These are phyloP conservation scores for Colletotrichum aenigma DNA, from an alignment of 2,329 filamentous ascomycete species.

Conservation along the genomic window DNA sequence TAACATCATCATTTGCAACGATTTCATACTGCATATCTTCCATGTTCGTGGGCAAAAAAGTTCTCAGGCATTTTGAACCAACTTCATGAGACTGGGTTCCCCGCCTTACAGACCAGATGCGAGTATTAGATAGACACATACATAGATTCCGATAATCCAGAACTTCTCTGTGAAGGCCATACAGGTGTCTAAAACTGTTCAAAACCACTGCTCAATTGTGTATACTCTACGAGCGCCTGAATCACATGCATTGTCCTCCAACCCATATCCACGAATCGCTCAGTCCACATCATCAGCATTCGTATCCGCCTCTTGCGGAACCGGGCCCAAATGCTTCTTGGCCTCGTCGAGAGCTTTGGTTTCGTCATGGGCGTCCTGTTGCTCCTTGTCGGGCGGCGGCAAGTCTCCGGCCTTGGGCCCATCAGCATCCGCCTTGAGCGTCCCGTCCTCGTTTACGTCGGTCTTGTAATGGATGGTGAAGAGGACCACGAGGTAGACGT, in stretches of 20 bases:
- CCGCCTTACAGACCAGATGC: not conserved
- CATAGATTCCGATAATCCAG: not conserved
- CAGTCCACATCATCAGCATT: constrained; percentile 51
- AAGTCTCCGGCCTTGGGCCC: constrained; percentile 29
- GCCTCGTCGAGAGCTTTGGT: constrained; percentile 42
- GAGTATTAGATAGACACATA: not conserved
- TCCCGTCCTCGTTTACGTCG: constrained; percentile 64
- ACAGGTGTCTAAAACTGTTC: not conserved
- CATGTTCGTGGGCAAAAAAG: not conserved
- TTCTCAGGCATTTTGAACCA: not conserved
- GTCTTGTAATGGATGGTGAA: constrained; percentile 79
- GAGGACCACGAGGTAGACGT: constrained; percentile 80
- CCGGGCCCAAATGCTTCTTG: constrained; percentile 36
- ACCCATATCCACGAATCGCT: not conserved
- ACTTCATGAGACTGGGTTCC: not conserved
- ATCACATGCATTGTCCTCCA: not conserved
- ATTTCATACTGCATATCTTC: not conserved
- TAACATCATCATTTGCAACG: not conserved
- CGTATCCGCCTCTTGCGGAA: constrained; percentile 27
- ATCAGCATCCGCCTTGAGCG: constrained; percentile 48
- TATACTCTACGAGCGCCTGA: not conserved
- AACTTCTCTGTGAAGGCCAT: not conserved
- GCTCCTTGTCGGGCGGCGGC: constrained; percentile 16
- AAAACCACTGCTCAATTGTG: not conserved
- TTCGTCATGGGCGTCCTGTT: constrained; percentile 33